These are phyloP conservation scores for Cercospora janseana DNA, from an alignment of 2,329 filamentous ascomycete genomes.

Conservation along the genomic window DNA sequence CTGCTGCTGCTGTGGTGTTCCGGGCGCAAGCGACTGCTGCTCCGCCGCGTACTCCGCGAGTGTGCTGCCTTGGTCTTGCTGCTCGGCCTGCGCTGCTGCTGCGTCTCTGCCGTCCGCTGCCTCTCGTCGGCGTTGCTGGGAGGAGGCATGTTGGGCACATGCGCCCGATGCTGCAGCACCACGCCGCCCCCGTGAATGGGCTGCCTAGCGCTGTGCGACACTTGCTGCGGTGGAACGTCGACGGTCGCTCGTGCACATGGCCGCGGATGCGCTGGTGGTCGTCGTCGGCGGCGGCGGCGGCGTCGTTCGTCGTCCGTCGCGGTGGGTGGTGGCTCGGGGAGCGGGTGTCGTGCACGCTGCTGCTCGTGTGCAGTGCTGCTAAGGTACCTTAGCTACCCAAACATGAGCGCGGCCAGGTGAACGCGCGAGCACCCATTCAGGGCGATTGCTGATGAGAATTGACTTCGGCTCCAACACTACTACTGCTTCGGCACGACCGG, in stretches of 20 bases:
- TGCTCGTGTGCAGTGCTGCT: no score
- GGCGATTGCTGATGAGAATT: not conserved
- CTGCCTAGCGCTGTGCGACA: conserved; percentile 3
- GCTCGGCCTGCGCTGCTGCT: not conserved
- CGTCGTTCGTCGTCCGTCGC: no score
- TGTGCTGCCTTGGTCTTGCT: no score
- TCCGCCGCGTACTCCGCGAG: no score
- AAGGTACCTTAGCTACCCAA: no score
- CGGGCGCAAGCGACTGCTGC: conserved; percentile 1
- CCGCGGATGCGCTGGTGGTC: not conserved
- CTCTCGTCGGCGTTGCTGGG: not conserved
- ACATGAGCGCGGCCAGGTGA: no score
- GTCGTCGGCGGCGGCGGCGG: not conserved
- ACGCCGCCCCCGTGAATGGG: no score
- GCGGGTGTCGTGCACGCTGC: no score
- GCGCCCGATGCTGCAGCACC: not conserved
- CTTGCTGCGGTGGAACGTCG: conserved; percentile 8
- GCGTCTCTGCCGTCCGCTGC: not conserved
- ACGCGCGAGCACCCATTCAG: no score
- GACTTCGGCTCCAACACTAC: not conserved
- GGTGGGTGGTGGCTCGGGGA: no score
- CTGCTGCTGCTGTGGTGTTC: not conserved
- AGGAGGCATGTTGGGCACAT: not conserved
- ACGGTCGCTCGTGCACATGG: conserved; percentile 2
- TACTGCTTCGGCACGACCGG: not conserved